Evolutionary conservation across 192 early-diverging fungal species (phyloP), one percentile per base, ranked within the genome.

Genomic region (Entomortierella chlamydospora): DNA sequence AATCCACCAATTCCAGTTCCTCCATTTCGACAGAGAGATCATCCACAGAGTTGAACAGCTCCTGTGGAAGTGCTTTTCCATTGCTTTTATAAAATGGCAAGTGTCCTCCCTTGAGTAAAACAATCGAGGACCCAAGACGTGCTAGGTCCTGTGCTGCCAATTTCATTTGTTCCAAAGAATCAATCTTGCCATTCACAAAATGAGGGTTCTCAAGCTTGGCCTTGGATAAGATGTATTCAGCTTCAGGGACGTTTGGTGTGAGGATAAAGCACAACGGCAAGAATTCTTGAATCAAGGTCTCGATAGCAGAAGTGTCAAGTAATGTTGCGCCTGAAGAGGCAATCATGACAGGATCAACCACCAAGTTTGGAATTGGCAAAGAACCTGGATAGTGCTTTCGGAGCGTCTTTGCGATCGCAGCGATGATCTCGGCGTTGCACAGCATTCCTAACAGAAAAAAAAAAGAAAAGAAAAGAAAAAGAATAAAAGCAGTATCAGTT

Each of bases 281-380:
- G n/a, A 96, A 72, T 13, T 83, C 69, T 6, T 52, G 26, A 31
- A 84, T 74, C 49, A 93, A 64, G 5, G 85, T 72, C 5, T 86
- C 67, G 11, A 94, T 84, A 0, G 94, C 93, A 22, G 90, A 85
- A 11, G 67, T 62, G 22, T 82, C 78, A 5, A 96, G 85, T 33
- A 96, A 79, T 2, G 81, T 82, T 26, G 85, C 80, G 25, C 93
- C 93, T 2, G 87, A 88, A 0, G 95, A 93, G 0, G 93, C 85
- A 20, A 96, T 87, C 95, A 96, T 96, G 23, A 96, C 95, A 2
- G 95, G 95, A 63, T 96, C 95, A 0, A 96, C 83, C 0, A 95
- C 92, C 49, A 94, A 51, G 23, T 77, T 63, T 6, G 80, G 80
- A 11, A 81, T 45, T 1, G 26, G 61, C 0, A 11, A n/a, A 0